A percentile compares a stretch with the other conserved stretches of the same genome.
Evolutionary conservation across 305 asterid species (phyloP).

Genomic region (Salvia sclarea): DNA sequence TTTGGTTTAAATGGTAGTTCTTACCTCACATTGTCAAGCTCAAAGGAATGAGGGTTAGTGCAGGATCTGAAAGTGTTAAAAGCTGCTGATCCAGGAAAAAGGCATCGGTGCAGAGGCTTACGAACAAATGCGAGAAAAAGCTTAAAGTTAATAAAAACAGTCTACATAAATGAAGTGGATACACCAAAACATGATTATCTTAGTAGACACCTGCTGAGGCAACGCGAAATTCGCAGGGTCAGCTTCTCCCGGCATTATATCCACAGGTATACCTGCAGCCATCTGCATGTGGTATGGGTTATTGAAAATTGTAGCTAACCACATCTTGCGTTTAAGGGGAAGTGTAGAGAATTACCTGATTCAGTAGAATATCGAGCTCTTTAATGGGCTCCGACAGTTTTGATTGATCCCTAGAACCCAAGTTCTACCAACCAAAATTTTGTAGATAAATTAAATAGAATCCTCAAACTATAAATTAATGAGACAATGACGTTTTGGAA

Average conservation of each 20-base stretch:
- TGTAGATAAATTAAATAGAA: constrained; percentile 10
- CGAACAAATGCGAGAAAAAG: constrained; percentile 22
- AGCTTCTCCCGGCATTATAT: constrained; percentile 88
- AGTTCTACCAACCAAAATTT: constrained; percentile 47
- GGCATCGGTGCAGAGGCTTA: constrained; percentile 85
- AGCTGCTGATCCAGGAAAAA: constrained; percentile 85
- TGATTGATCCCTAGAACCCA: constrained; percentile 75
- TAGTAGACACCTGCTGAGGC: constrained; percentile 81
- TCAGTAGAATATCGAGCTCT: constrained; percentile 90
- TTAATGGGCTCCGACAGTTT: constrained; percentile 76
- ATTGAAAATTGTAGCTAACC: constrained; percentile 25
- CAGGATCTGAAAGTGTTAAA: constrained; percentile 94
- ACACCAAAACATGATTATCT: constrained; percentile 23
- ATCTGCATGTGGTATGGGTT: constrained; percentile 53
- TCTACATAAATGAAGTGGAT: constrained; percentile 13
- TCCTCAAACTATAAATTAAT: constrained; percentile 15
- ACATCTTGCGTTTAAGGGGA: constrained; percentile 16
- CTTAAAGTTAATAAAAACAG: constrained; percentile 22
- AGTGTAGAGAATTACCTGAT: constrained; percentile 57
- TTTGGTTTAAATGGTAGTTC: constrained; percentile 20
- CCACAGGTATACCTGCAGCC: constrained; percentile 74
- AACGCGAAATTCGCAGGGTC: constrained; percentile 90
- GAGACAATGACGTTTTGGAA: background rate
- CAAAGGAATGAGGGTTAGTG: constrained; percentile 89
- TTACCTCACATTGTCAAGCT: constrained; percentile 85